These are phyloP conservation scores for Ascosphaera pollenicola DNA, from an alignment of 2,329 filamentous ascomycete genomes.

Conservation along the genomic window DNA sequence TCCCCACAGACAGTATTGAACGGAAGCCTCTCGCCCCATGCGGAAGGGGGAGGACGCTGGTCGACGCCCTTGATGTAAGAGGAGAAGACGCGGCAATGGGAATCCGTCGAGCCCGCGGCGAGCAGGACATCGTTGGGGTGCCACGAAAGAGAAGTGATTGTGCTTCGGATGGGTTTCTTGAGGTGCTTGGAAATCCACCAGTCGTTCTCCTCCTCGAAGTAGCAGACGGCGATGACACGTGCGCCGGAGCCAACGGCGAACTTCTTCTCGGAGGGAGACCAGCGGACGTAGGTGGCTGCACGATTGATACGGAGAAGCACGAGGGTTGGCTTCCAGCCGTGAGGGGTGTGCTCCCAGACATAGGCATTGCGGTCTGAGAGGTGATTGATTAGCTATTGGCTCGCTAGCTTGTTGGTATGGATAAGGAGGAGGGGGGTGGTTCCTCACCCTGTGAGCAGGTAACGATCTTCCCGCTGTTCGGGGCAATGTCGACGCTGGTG, in stretches of 20 bases:
- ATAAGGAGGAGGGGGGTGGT: neutral
- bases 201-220: constrained; percentile 98
- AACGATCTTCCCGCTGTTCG: constrained; percentile 75
- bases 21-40: constrained; percentile 85
- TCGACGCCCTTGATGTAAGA: constrained; percentile 94
- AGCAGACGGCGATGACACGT: constrained; percentile 86
- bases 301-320: constrained; percentile 94
- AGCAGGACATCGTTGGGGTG: constrained; percentile 93
- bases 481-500: constrained; percentile 88
- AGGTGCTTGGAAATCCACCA: constrained; percentile 99
- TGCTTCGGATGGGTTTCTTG: constrained; percentile 97
- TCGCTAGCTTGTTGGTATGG: constrained; percentile 1
- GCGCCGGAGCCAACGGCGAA: constrained; percentile 95
- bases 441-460: constrained; percentile 77
- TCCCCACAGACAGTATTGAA: constrained; percentile 99
- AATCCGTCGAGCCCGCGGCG: constrained; percentile 90
- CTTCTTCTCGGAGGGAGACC: constrained; percentile 91
- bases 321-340: constrained; percentile 89
- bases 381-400: neutral
- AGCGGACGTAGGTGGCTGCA: constrained; percentile 88
- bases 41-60: constrained; percentile 58
- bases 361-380: constrained; percentile 75
- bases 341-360: constrained; percentile 87
- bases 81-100: constrained; percentile 84
- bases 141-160: constrained; percentile 86